These are phyloP conservation scores for Pseudogymnoascus sp. DNA, from an alignment of 2,329 filamentous ascomycete species.

Conservation along the genomic window DNA sequence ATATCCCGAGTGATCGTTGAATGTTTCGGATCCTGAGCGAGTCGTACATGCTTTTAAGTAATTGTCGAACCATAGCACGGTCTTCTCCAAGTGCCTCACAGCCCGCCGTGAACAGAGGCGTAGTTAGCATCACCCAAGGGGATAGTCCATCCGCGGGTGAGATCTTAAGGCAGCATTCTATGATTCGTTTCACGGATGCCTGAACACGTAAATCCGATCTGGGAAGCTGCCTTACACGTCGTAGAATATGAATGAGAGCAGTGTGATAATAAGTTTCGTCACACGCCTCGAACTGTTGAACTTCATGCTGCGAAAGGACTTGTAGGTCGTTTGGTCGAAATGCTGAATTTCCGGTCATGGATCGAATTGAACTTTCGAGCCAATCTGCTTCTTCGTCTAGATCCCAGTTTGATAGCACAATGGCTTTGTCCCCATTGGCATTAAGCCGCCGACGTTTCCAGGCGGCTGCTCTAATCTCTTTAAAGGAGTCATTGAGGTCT, in stretches of 20 bases:
- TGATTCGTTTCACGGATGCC: slow-evolving; percentile 26
- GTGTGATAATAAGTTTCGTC: slow-evolving; percentile 38
- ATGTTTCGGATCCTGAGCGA: slow-evolving; percentile 36
- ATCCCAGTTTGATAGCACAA: slow-evolving; percentile 19
- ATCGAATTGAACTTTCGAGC: slow-evolving; percentile 30
- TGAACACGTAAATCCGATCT: slow-evolving; percentile 8
- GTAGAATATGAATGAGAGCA: slow-evolving; percentile 36
- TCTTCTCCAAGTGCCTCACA: slow-evolving; percentile 34
- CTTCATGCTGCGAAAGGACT: slow-evolving; percentile 14
- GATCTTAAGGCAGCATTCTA: slow-evolving; percentile 33
- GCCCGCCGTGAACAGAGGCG: slow-evolving; percentile 36
- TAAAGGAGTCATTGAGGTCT: slow-evolving; percentile 32
- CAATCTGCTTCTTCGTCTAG: slow-evolving; percentile 25
- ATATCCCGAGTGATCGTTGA: slow-evolving; percentile 33
- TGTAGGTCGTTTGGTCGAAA: slow-evolving; percentile 23
- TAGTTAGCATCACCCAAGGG: slow-evolving; percentile 36
- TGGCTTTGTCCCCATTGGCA: slow-evolving; percentile 9
- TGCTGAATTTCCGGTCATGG: slow-evolving; percentile 30
- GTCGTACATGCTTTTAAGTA: slow-evolving; percentile 31
- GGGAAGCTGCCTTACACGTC: slow-evolving; percentile 30
- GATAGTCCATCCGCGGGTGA: slow-evolving; percentile 33
- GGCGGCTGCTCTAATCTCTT: slow-evolving; percentile 32
- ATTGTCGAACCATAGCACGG: slow-evolving; percentile 27
- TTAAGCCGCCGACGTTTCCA: slow-evolving; percentile 25
- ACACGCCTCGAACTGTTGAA: slow-evolving; percentile 32